A percentile compares a stretch with the other conserved stretches of the same genome.
Conservation (phyloP, 495 filamentous ascomycete genomes). For the Tuber melanosporum region DNA sequence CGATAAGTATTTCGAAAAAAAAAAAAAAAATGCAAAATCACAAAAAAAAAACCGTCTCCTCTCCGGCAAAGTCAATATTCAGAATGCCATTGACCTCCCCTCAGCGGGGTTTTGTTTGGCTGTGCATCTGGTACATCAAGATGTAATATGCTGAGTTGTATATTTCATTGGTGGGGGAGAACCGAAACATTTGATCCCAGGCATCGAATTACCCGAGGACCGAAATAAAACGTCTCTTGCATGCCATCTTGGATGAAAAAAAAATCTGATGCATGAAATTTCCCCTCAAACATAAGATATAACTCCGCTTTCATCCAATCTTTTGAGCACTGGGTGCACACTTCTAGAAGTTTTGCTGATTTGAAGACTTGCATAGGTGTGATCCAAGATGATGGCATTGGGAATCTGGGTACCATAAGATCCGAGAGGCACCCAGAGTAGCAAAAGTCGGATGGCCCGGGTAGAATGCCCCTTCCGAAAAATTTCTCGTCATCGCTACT, state of each 20-base stretch:
- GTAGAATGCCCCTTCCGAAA: not conserved
- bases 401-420: not conserved
- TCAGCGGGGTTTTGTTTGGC: not conserved
- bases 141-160: constrained; percentile 2
- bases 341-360: constrained; percentile 22
- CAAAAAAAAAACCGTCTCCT: not conserved
- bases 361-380: constrained; percentile 14
- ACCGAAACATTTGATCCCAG: constrained; percentile 5
- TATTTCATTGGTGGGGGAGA: constrained; percentile 4
- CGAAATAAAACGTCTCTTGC: not conserved
- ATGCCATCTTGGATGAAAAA: not conserved
- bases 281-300: constrained; percentile 3
- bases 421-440: not conserved
- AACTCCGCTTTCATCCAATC: constrained; percentile 11
- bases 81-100: not conserved
- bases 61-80: constrained; percentile 5
- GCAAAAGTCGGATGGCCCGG: not conserved
- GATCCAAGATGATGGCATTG: not conserved
- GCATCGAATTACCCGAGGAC: constrained; percentile 4
- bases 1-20: not conserved
- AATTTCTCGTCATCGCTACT: not conserved
- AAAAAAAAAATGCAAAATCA: not conserved
- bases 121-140: constrained; percentile 5
- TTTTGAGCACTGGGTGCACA: constrained; percentile 11
- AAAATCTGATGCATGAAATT: constrained; percentile 1